Evolutionary conservation across 2,329 filamentous ascomycete genomes (phyloP).

Genomic region (Plectosphaerella plurivora): DNA sequence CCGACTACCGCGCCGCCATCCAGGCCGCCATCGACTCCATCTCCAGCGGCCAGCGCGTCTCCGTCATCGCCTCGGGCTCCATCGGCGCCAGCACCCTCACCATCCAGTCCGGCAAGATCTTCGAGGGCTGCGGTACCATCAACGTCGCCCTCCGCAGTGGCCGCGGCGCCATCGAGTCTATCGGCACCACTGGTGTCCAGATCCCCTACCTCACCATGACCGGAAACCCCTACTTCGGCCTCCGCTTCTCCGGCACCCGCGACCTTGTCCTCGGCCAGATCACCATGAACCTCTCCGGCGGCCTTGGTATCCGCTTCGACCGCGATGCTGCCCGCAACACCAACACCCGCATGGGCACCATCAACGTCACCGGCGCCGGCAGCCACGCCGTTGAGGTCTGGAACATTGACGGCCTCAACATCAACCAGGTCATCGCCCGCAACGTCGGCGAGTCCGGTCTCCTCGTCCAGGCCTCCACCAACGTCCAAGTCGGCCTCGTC

Average conservation of each 20-base stretch:
- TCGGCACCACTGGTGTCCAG: conserved; percentile 39
- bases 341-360: conserved; percentile 48
- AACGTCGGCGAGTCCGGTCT: conserved; percentile 53
- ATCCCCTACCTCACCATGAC: conserved; percentile 56
- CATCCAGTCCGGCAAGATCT: conserved; percentile 48
- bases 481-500: conserved; percentile 48
- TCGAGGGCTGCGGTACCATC: conserved; percentile 56
- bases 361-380: conserved; percentile 46
- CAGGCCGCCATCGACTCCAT: conserved; percentile 50
- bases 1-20: conserved; percentile 49
- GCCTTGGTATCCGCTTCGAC: conserved; percentile 54
- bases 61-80: conserved; percentile 49
- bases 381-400: conserved; percentile 56
- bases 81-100: conserved; percentile 49
- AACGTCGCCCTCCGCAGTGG: conserved; percentile 35
- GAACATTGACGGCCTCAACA: conserved; percentile 52
- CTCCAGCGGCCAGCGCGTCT: conserved; percentile 44
- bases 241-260: conserved; percentile 48
- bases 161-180: conserved; percentile 49
- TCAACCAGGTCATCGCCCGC: conserved; percentile 46
- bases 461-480: conserved; percentile 48
- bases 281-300: conserved; percentile 49
- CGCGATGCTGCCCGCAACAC: conserved; percentile 46
- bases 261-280: conserved; percentile 45
- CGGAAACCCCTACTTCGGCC: conserved; percentile 52